Evolutionary conservation across 2,329 filamentous ascomycete species (phyloP).

Genomic region (Beauveria sp.): DNA sequence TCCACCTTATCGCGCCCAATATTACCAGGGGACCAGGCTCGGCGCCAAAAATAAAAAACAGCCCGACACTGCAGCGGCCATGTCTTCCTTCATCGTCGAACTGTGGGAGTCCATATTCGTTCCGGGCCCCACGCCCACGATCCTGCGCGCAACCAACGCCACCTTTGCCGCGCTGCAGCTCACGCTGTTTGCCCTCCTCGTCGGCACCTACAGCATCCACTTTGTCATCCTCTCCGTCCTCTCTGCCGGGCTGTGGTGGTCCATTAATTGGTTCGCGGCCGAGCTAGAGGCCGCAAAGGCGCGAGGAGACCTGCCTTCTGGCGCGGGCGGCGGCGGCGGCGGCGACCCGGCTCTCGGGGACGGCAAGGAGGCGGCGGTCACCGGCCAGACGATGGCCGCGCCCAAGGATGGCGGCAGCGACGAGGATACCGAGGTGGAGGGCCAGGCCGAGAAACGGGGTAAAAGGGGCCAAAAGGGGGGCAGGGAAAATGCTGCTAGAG

Average conservation of each 20-base stretch:
- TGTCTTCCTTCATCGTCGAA: conserved; percentile 60
- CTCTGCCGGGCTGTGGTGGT: conserved; percentile 78
- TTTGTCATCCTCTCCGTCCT: conserved; percentile 76
- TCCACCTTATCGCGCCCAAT: background rate
- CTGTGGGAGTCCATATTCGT: conserved; percentile 93
- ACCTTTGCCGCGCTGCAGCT: conserved; percentile 81
- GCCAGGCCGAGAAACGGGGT: conserved; percentile 17
- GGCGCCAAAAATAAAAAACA: background rate
- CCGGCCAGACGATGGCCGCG: conserved; percentile 9
- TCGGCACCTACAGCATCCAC: conserved; percentile 81
- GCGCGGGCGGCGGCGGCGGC: background rate
- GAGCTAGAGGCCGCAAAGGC: conserved; percentile 45
- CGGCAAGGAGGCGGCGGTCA: conserved; percentile 19
- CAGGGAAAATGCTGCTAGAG: conserved; percentile 11
- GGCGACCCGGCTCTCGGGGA: conserved; percentile 12
- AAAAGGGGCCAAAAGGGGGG: conserved; percentile 13
- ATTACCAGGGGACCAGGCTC: background rate
- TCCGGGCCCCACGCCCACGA: conserved; percentile 78
- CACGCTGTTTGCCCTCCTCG: conserved; percentile 66
- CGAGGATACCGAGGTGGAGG: conserved; percentile 40
- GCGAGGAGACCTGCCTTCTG: conserved; percentile 22
- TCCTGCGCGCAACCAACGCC: conserved; percentile 83
- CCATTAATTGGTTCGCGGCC: conserved; percentile 92
- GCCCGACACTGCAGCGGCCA: conserved; percentile 20
- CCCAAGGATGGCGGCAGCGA: conserved; percentile 27